A percentile compares a stretch with the other conserved stretches of the same genome.
Evolutionary conservation across 305 asterid species (phyloP).

Genomic region (Fraxinus xanthoxyloides): DNA sequence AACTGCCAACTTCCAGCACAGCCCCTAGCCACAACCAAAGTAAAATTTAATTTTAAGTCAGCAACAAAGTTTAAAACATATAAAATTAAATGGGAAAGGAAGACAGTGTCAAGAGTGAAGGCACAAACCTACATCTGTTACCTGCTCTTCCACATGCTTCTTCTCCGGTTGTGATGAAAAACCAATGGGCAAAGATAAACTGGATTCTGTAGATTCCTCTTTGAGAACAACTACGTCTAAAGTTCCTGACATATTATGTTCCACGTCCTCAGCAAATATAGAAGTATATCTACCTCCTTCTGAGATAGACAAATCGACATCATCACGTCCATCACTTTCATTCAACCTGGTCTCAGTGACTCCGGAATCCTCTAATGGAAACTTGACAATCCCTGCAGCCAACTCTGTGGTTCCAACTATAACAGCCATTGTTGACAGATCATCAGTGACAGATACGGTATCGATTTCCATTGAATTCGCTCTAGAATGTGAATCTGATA

Average conservation of each 20-base stretch:
- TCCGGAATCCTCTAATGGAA: conserved; percentile 39
- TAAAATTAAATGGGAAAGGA: conserved; percentile 16
- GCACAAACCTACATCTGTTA: conserved; percentile 99
- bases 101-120: conserved; percentile 57
- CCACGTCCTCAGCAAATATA: conserved; percentile 34
- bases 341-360: conserved; percentile 20
- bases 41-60: conserved; percentile 31
- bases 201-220: conserved; percentile 33
- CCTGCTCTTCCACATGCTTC: conserved; percentile 68
- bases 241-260: conserved; percentile 25
- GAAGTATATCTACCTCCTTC: conserved; percentile 37
- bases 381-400: conserved; percentile 21
- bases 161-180: conserved; percentile 35
- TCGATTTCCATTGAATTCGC: conserved; percentile 33
- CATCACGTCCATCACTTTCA: conserved; percentile 25
- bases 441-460: conserved; percentile 32
- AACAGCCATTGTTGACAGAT: conserved; percentile 32
- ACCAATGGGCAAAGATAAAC: conserved; percentile 38
- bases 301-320: conserved; percentile 25
- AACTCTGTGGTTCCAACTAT: conserved; percentile 32
- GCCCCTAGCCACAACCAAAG: conserved; percentile 71
- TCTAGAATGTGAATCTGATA: conserved; percentile 38
- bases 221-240: conserved; percentile 25
- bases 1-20: conserved; percentile 67
- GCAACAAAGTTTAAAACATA: conserved; percentile 20